phyloP scores from a whole-genome alignment of 371 early-diverging fungal genomes.

The Syncephalastrum racemosum region DNA sequence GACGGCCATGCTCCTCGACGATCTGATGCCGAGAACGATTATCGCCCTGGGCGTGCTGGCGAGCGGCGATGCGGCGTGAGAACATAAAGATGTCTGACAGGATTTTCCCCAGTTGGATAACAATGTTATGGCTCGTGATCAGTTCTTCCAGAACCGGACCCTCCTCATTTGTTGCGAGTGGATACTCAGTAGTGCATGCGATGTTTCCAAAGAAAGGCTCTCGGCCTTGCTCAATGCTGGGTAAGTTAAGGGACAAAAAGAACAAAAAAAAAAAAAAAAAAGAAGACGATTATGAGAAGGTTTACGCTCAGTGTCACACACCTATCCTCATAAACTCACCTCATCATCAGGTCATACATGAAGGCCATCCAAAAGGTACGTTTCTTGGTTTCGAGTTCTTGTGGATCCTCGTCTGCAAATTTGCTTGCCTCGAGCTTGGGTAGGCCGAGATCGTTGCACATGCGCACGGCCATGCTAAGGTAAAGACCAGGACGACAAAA shows the following conservation, averaged over 20 bases:
- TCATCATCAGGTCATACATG: slow-evolving; percentile 41
- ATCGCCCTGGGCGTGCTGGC: slow-evolving; percentile 34
- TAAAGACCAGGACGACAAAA: slow-evolving; percentile 39
- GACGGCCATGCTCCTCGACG: slow-evolving; percentile 38
- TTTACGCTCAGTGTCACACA: not conserved
- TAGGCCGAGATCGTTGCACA: slow-evolving; percentile 74
- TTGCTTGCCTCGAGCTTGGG: slow-evolving; percentile 40
- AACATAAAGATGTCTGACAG: slow-evolving; percentile 37
- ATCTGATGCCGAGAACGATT: slow-evolving; percentile 23
- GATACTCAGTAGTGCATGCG: slow-evolving; percentile 42
- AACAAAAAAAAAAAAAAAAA: slow-evolving; percentile 3
- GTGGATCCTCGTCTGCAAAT: slow-evolving; percentile 17
- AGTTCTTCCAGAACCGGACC: slow-evolving; percentile 38
- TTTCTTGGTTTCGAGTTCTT: slow-evolving; percentile 33
- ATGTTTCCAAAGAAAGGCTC: slow-evolving; percentile 28
- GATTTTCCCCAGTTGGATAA: slow-evolving; percentile 39
- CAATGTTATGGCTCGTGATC: slow-evolving; percentile 35
- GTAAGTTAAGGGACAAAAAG: not conserved
- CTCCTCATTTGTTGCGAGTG: slow-evolving; percentile 38
- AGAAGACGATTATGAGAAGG: not conserved
- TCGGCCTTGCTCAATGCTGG: slow-evolving; percentile 43
- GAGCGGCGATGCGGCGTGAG: slow-evolving; percentile 21
- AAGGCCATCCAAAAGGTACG: slow-evolving; percentile 47
- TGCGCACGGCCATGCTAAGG: slow-evolving; percentile 64
- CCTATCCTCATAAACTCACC: slow-evolving; percentile 13